phyloP scores from a whole-genome alignment of 805 yeast genomes.

The Ogataea pilisensis region DNA sequence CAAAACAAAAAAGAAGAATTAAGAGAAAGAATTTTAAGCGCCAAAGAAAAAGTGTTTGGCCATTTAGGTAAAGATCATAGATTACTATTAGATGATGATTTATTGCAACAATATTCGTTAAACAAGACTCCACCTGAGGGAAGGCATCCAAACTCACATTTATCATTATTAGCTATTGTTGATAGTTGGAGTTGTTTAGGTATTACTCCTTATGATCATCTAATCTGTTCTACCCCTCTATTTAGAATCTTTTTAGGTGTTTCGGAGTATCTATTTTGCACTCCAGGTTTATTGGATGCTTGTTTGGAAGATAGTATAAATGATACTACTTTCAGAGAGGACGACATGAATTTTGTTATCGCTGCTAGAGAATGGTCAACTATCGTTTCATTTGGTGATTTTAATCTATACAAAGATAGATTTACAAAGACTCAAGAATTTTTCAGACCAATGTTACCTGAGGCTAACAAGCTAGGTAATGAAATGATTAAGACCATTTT shows the following conservation, averaged over 20 bases:
- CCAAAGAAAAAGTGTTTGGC: conserved; percentile 74
- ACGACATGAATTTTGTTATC: conserved; percentile 87
- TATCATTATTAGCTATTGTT: conserved; percentile 83
- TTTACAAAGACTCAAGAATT: conserved; percentile 81
- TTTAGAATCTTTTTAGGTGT: conserved; percentile 93
- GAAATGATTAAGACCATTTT: conserved; percentile 86
- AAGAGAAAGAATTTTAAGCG: conserved; percentile 52
- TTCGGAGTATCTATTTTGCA: conserved; percentile 83
- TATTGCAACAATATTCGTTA: conserved; percentile 76
- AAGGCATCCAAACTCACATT: conserved; percentile 78
- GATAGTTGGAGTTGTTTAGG: conserved; percentile 88
- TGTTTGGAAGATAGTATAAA: conserved; percentile 68
- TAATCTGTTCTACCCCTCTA: conserved; percentile 91
- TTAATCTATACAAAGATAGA: conserved; percentile 60
- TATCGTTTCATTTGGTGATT: conserved; percentile 72
- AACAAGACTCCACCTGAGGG: conserved; percentile 66
- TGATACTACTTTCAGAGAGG: conserved; percentile 70
- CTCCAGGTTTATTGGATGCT: conserved; percentile 76
- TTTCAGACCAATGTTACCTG: conserved; percentile 81
- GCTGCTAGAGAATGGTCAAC: conserved; percentile 90
- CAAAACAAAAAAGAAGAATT: conserved; percentile 60
- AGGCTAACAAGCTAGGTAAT: conserved; percentile 85
- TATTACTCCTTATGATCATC: conserved; percentile 93
- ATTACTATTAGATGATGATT: conserved; percentile 67
- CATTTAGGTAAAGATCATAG: conserved; percentile 53